Conservation (phyloP, 805 yeast species). For the Sporopachydermia lactativora region DNA sequence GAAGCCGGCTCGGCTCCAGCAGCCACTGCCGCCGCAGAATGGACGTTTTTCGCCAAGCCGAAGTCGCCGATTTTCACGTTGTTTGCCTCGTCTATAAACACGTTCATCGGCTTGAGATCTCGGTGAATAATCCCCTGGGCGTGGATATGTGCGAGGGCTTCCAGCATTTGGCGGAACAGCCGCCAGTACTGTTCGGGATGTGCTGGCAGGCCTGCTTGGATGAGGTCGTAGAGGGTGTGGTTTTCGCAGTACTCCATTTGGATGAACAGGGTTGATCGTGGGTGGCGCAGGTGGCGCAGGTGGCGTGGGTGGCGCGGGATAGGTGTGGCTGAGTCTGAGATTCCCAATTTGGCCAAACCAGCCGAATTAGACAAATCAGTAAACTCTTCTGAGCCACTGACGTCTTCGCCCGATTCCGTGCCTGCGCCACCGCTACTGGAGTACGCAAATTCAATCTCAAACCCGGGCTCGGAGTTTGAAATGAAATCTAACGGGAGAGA, state of each 20-base stretch:
- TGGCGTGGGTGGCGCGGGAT: no score
- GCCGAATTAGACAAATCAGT: slow-evolving; percentile 3
- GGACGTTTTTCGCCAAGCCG: slow-evolving; percentile 89
- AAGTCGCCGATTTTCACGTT: slow-evolving; percentile 94
- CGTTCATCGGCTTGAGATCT: slow-evolving; percentile 89
- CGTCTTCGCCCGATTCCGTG: slow-evolving; percentile 12
- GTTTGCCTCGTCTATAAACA: slow-evolving; percentile 80
- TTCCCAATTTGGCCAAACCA: no score
- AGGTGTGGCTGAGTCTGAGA: neutral
- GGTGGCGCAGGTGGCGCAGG: neutral
- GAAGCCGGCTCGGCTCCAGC: slow-evolving; percentile 33
- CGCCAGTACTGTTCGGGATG: slow-evolving; percentile 83
- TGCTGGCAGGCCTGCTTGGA: slow-evolving; percentile 56
- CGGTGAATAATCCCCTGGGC: slow-evolving; percentile 90
- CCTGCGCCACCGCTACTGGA: slow-evolving; percentile 12
- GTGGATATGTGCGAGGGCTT: slow-evolving; percentile 84
- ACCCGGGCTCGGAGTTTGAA: slow-evolving; percentile 35
- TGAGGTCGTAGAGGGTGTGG: slow-evolving; percentile 73
- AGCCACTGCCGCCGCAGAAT: slow-evolving; percentile 21
- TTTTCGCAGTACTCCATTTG: slow-evolving; percentile 99
- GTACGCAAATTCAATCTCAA: slow-evolving; percentile 19
- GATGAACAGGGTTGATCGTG: slow-evolving; percentile 66
- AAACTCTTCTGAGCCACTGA: slow-evolving; percentile 6
- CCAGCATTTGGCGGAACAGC: slow-evolving; percentile 71
- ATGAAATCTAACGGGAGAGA: slow-evolving; percentile 41